These are phyloP conservation scores for Boletus vermiculosoides DNA, from an alignment of 768 basidiomycete species.

Conservation along the genomic window DNA sequence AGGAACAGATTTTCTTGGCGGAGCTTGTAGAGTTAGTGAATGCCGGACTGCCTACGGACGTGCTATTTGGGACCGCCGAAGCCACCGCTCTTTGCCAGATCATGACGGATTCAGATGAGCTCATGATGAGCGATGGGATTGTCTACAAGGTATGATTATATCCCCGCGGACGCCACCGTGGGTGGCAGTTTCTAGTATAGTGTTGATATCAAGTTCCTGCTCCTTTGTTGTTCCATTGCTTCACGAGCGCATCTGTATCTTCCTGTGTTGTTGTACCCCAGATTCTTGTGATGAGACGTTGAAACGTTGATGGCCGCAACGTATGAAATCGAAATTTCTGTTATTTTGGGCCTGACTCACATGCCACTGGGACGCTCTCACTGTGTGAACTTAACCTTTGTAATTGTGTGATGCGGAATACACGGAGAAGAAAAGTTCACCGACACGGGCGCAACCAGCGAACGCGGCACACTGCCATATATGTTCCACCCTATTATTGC, in stretches of 20 bases:
- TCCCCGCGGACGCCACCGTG: background rate
- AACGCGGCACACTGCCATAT: too few relatives aligned
- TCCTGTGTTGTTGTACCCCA: background rate
- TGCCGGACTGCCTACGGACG: conserved; percentile 62
- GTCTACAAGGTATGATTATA: conserved; percentile 79
- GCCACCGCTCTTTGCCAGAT: conserved; percentile 66
- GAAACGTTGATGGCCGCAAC: background rate
- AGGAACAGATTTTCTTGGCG: conserved; percentile 71
- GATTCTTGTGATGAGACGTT: background rate
- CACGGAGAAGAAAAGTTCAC: background rate
- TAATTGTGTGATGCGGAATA: background rate
- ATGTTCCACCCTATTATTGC: background rate
- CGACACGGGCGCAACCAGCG: background rate
- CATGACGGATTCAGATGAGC: conserved; percentile 72
- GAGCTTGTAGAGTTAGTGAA: conserved; percentile 76
- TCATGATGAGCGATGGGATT: conserved; percentile 86
- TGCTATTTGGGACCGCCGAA: conserved; percentile 79
- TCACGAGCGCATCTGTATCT: conserved; percentile 4
- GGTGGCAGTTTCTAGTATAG: background rate
- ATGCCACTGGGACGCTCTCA: background rate
- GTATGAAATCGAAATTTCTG: too few relatives aligned
- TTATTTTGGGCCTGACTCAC: background rate
- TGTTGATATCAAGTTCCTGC: background rate
- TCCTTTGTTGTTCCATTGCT: background rate
- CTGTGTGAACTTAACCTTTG: background rate